phyloP scores from a whole-genome alignment of 345 rosid species.

The Gossypium sturtianum region DNA sequence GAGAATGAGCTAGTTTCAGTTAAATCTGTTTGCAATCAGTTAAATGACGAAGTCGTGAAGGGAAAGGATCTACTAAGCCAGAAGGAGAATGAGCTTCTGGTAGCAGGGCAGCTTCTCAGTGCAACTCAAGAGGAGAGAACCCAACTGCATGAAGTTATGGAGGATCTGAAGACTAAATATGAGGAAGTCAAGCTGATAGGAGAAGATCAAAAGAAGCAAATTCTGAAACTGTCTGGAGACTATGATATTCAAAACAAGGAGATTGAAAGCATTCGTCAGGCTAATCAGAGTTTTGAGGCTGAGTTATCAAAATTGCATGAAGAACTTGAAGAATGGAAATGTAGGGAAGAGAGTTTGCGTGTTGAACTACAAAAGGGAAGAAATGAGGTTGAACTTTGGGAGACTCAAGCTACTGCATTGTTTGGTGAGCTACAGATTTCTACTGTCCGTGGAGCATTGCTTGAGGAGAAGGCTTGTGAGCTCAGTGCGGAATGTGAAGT shows the following conservation, averaged over 20 bases:
- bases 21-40: constrained; percentile 35
- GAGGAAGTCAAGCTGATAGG: constrained; percentile 38
- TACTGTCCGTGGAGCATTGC: constrained; percentile 43
- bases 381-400: constrained; percentile 49
- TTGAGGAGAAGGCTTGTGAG: constrained; percentile 54
- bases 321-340: constrained; percentile 42
- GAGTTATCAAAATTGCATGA: constrained; percentile 33
- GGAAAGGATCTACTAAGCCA: constrained; percentile 35
- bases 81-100: constrained; percentile 42
- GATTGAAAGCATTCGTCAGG: constrained; percentile 23
- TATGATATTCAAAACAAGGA: constrained; percentile 34
- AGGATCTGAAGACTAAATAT: constrained; percentile 53
- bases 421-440: constrained; percentile 52
- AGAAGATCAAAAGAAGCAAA: constrained; percentile 45
- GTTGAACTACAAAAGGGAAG: constrained; percentile 40
- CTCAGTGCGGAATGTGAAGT: constrained; percentile 37
- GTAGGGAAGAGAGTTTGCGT: constrained; percentile 46
- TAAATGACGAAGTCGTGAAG: constrained; percentile 38
- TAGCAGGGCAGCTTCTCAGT: constrained; percentile 37
- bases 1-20: constrained; percentile 36
- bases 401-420: constrained; percentile 42
- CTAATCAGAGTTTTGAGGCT: constrained; percentile 42
- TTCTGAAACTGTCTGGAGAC: constrained; percentile 47
- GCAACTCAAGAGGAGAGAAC: constrained; percentile 34
- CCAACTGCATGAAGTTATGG: constrained; percentile 37